phyloP scores from a whole-genome alignment of 2,329 filamentous ascomycete genomes.

The Fonsecaea pugnacius region DNA sequence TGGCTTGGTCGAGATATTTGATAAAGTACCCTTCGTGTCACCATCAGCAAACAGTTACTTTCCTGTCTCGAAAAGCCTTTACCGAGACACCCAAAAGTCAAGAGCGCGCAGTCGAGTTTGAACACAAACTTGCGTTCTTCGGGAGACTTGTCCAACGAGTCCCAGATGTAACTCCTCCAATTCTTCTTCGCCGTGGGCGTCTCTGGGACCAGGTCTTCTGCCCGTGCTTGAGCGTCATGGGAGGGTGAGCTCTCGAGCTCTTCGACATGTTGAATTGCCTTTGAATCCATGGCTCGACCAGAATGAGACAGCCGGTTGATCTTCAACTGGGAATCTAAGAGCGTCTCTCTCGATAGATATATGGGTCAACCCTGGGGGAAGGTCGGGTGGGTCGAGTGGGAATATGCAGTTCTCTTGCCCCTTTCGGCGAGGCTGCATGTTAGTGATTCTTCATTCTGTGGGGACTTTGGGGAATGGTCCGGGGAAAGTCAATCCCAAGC shows the following conservation, averaged over 20 bases:
- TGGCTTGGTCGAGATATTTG: conserved; percentile 58
- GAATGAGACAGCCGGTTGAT: no score
- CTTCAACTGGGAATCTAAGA: background rate
- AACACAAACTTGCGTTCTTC: conserved; percentile 58
- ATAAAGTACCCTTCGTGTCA: conserved; percentile 37
- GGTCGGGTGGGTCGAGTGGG: background rate
- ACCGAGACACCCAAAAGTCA: conserved; percentile 60
- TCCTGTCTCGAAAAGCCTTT: background rate
- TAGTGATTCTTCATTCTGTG: background rate
- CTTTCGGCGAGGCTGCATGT: background rate
- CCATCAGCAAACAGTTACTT: background rate
- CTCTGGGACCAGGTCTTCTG: background rate
- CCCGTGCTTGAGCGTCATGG: background rate
- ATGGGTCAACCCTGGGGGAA: background rate
- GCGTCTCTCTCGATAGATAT: background rate
- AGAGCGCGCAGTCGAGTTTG: conserved; percentile 61
- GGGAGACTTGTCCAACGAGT: conserved; percentile 56
- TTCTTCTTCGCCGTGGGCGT: conserved; percentile 38
- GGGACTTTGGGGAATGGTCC: background rate
- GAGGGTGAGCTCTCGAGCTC: background rate
- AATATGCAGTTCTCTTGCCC: background rate
- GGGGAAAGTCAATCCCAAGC: background rate
- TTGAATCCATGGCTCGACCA: background rate
- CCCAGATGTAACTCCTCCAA: conserved; percentile 58
- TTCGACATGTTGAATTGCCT: background rate